Percentiles rank a stretch among this genome's conserved stretches.
Evolutionary conservation across 73 alveolate species (phyloP).

Genomic region (Paramecium bursaria): DNA sequence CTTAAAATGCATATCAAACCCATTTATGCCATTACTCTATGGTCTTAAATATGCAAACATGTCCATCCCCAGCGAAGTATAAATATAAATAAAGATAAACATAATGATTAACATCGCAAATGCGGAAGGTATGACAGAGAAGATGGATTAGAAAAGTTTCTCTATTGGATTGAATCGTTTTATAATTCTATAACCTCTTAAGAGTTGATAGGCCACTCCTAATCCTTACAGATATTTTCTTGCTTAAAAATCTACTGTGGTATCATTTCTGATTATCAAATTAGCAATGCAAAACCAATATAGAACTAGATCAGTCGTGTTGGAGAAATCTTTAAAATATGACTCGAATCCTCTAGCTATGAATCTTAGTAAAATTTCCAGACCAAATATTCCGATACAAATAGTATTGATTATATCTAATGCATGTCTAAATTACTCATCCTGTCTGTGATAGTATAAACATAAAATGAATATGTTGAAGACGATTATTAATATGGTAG

Average conservation of each 20-base stretch:
- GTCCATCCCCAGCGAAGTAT: slow-evolving; percentile 48
- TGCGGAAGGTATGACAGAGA: slow-evolving; percentile 51
- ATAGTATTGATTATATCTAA: background rate
- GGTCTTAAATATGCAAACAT: slow-evolving; percentile 56
- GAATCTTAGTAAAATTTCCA: background rate
- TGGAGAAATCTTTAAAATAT: background rate
- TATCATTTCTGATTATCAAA: background rate
- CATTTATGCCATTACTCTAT: slow-evolving; percentile 26
- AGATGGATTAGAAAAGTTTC: slow-evolving; percentile 47
- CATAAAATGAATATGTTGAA: background rate
- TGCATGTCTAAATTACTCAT: background rate
- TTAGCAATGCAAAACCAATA: background rate
- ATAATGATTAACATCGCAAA: slow-evolving; percentile 38
- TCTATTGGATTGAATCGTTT: slow-evolving; percentile 1
- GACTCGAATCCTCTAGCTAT: background rate
- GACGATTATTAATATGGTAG: background rate
- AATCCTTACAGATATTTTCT: background rate
- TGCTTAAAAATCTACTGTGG: background rate
- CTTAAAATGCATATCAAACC: slow-evolving; percentile 45
- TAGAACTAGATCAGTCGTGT: background rate
- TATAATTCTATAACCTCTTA: slow-evolving; percentile 20
- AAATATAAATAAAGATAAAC: slow-evolving; percentile 48
- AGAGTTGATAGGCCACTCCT: slow-evolving; percentile 27
- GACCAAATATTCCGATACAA: background rate
- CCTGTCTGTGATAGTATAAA: background rate